Base-by-base conservation (phyloP, 305 asterid genomes). In the Solanum hybrid region DNA sequence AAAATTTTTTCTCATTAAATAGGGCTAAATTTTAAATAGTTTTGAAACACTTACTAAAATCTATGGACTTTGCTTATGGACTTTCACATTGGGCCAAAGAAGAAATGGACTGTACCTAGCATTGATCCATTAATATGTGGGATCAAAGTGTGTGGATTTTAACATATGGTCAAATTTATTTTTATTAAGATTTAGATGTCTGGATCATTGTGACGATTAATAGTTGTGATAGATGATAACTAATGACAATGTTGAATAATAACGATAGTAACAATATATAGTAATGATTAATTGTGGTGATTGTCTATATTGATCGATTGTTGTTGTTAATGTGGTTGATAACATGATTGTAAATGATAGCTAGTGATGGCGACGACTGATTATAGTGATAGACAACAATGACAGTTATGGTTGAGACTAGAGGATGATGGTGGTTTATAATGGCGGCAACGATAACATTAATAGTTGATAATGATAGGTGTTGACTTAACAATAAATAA, bases 391-490 rank as follows among this genome's bases (percentile, higher is more conserved):
- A 14, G 79, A 29, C 6, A 73, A 29, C 2, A 14, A 2, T 2
- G 3, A 14, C 19, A 14, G 0, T 29, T 29, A 7, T 73, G 3
- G 2, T 29, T 14, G 37, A 29, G 12, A 0, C 2, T 7, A 14
- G 1, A 14, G 3, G 78, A 72, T 27, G 35, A 1, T 72, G 36
- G 4, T 72, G 1, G 36, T 73, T 27, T 17, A 14, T 73, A 29
- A 73, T 29, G 10, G 4, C 0, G 11, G 1, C 5, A 14, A 3
- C 3, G 10, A 73, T 29, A 14, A 29, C 76, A 10, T 4, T 66
- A 0, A 10, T 4, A 24, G 75, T 13, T 6, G n/a, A 72, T 72
- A 27, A 72, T 27, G 9, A 13, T 13, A 73, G 36, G 10, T 73
- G 36, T 2, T 73, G 36, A 15, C 2, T 4, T 2, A 69, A 10